phyloP scores from a whole-genome alignment of 768 basidiomycete genomes.

The Hericium erinaceus region DNA sequence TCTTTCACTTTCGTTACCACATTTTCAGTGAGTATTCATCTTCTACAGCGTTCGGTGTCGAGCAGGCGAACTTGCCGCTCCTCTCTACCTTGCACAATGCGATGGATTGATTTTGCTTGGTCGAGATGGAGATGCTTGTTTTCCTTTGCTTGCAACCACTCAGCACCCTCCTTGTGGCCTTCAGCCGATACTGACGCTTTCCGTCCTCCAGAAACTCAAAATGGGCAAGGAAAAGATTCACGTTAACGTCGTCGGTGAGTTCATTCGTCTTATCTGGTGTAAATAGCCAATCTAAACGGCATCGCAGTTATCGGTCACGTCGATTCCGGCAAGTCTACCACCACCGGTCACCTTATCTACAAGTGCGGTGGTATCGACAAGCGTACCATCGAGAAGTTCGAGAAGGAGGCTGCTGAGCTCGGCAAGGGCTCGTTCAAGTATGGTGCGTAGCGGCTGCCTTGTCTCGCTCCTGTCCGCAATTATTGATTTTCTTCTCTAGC shows the following conservation, averaged over 20 bases:
- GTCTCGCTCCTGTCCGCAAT: slow-evolving; percentile 3
- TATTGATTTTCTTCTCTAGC: slow-evolving; percentile 43
- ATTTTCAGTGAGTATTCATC: slow-evolving; percentile 30
- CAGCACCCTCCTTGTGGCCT: background rate
- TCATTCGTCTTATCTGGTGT: slow-evolving; percentile 21
- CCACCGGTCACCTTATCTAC: slow-evolving; percentile 99
- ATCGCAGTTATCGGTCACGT: slow-evolving; percentile 90
- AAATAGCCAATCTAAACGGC: slow-evolving; percentile 19
- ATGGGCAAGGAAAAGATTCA: slow-evolving; percentile 96
- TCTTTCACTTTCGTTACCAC: slow-evolving; percentile 31
- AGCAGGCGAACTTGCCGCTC: background rate
- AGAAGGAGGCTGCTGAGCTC: slow-evolving; percentile 99
- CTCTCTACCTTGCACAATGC: background rate
- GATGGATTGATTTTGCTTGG: slow-evolving; percentile 7
- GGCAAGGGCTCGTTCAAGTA: slow-evolving; percentile 99
- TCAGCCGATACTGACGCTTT: slow-evolving; percentile 3
- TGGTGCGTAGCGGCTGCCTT: slow-evolving; percentile 42
- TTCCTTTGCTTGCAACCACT: background rate
- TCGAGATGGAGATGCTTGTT: slow-evolving; percentile 10
- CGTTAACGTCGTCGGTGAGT: slow-evolving; percentile 95
- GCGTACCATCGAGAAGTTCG: slow-evolving; percentile 99
- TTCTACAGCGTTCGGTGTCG: slow-evolving; percentile 2
- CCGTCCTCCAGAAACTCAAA: slow-evolving; percentile 42
- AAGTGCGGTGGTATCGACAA: slow-evolving; percentile 99
- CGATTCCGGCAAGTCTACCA: slow-evolving; percentile 99